These are phyloP conservation scores for Hyaloscypha bicolor DNA, from an alignment of 495 filamentous ascomycete genomes.

Conservation along the genomic window DNA sequence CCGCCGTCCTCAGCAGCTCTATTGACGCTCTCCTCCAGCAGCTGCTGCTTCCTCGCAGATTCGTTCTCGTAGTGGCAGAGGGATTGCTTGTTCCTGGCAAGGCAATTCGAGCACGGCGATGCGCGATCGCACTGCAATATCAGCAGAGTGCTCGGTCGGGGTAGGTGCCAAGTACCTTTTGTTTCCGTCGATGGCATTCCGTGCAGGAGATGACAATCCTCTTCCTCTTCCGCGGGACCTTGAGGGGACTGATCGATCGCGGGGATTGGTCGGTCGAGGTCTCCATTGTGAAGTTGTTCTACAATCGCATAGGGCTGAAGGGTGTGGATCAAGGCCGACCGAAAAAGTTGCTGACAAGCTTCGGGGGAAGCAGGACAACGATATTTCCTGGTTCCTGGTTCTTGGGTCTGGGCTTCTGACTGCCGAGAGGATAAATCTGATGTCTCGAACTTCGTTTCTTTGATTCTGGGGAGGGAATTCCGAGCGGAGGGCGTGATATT, in stretches of 20 bases:
- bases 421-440: no score
- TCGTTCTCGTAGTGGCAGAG: slow-evolving; percentile 54
- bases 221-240: slow-evolving; percentile 53
- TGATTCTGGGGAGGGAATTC: no score
- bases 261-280: slow-evolving; percentile 3
- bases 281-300: slow-evolving; percentile 16
- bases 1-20: slow-evolving; percentile 6
- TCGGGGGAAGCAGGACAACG: background rate
- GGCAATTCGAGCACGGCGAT: slow-evolving; percentile 63
- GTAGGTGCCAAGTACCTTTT: slow-evolving; percentile 47
- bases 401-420: no score
- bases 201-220: slow-evolving; percentile 63
- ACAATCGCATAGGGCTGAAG: background rate
- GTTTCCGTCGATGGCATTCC: slow-evolving; percentile 65
- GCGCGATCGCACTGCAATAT: slow-evolving; percentile 57
- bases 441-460: no score
- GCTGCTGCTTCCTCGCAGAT: slow-evolving; percentile 45
- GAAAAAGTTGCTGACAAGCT: background rate
- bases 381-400: background rate
- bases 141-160: slow-evolving; percentile 2
- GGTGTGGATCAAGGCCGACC: background rate
- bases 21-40: slow-evolving; percentile 33
- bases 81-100: slow-evolving; percentile 51
- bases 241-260: slow-evolving; percentile 20
- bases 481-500: no score